These are phyloP conservation scores for Curvularia spicifera DNA, from an alignment of 2,329 filamentous ascomycete species.

Conservation along the genomic window DNA sequence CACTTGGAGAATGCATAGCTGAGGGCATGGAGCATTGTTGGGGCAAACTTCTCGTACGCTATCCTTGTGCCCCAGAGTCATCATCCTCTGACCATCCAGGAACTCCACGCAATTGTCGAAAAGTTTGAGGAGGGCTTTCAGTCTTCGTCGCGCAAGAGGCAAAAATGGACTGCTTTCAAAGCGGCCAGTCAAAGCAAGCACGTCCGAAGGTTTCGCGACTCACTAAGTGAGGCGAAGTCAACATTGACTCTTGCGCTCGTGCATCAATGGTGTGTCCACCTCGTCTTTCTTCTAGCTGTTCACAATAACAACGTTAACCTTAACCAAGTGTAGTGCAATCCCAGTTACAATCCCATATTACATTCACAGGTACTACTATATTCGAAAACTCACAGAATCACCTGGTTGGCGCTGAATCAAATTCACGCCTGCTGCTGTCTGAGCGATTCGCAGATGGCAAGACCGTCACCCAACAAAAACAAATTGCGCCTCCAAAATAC, in stretches of 20 bases:
- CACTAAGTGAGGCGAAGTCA: constrained; percentile 18
- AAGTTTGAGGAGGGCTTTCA: constrained; percentile 13
- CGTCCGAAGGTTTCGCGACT: constrained; percentile 18
- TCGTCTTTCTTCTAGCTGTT: neutral
- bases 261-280: constrained; percentile 14
- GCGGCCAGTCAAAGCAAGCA: constrained; percentile 16
- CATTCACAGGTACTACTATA: no score
- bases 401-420: neutral
- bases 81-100: neutral
- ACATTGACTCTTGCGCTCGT: constrained; percentile 23
- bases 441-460: no score
- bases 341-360: neutral
- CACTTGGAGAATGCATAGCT: constrained; percentile 13
- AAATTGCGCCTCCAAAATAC: neutral
- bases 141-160: constrained; percentile 13
- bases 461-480: neutral
- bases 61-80: neutral
- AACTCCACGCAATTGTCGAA: neutral
- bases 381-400: neutral
- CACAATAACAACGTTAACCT: neutral
- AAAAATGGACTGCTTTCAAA: constrained; percentile 18
- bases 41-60: constrained; percentile 9
- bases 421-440: no score
- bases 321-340: neutral
- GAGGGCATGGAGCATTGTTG: constrained; percentile 22